Conservation (phyloP, 768 basidiomycete genomes). For the Hericium rajendrae region DNA sequence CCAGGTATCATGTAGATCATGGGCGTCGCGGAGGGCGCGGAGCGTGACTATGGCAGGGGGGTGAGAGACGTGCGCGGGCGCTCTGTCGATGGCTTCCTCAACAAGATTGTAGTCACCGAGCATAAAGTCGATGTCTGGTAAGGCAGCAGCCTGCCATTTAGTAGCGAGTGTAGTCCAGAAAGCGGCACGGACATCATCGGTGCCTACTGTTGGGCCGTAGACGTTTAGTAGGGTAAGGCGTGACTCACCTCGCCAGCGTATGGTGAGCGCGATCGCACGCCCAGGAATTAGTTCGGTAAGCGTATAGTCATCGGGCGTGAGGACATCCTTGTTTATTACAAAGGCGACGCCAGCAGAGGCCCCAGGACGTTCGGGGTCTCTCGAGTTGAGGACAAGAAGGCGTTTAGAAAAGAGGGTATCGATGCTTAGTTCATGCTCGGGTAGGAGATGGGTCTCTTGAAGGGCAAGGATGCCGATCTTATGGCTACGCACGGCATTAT, state of each 20-base stretch:
- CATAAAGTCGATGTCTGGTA: too few relatives aligned
- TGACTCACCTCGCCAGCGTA: conserved; percentile 11
- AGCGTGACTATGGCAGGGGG: too few relatives aligned
- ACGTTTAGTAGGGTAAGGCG: conserved; percentile 10
- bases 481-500: neutral
- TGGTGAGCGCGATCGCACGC: conserved; percentile 2
- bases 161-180: conserved; percentile 10
- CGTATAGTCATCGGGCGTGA: neutral
- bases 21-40: too few relatives aligned
- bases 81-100: neutral
- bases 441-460: neutral
- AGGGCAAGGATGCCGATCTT: neutral
- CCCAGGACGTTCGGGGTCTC: neutral
- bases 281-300: conserved; percentile 8
- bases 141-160: too few relatives aligned
- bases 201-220: conserved; percentile 13
- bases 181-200: neutral
- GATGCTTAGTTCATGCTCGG: neutral
- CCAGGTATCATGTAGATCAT: neutral
- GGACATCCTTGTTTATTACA: neutral
- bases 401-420: neutral
- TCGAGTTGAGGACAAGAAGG: neutral
- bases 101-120: conserved; percentile 2
- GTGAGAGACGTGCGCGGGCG: too few relatives aligned
- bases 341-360: neutral